Conservation (phyloP, 768 basidiomycete genomes). For the Cystofilobasidium bisporidii region DNA sequence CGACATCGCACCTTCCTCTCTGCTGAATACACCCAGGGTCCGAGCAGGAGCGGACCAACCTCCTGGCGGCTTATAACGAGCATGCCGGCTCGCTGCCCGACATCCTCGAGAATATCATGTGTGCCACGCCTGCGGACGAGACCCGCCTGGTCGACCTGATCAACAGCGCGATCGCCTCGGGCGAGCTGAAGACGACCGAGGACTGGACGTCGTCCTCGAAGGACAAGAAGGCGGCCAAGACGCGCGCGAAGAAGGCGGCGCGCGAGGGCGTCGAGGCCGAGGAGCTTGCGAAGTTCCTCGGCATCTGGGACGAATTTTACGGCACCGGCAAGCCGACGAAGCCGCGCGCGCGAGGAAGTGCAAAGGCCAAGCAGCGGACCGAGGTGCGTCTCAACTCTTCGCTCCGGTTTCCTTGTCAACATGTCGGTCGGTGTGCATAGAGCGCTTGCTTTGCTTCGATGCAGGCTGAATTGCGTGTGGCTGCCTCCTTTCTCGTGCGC, state of each 20-base stretch:
- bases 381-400: neutral
- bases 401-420: no score
- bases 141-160: conserved; percentile 65
- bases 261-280: no score
- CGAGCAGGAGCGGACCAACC: conserved; percentile 68
- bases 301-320: conserved; percentile 65
- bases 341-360: neutral
- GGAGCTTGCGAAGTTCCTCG: conserved; percentile 75
- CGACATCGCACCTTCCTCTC: neutral
- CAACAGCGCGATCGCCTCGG: conserved; percentile 55
- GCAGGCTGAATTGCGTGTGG: neutral
- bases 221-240: conserved; percentile 68
- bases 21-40: conserved; percentile 65
- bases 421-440: no score
- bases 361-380: neutral
- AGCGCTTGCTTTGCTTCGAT: no score
- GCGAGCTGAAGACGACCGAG: conserved; percentile 46
- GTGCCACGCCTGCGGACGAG: conserved; percentile 76
- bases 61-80: conserved; percentile 63
- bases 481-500: neutral
- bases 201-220: conserved; percentile 62
- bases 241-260: conserved; percentile 65
- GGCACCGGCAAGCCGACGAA: conserved; percentile 20
- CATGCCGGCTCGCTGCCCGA: conserved; percentile 63
- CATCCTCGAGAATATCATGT: conserved; percentile 78